Percentiles rank a stretch among this genome's conserved stretches.
Evolutionary conservation across 768 basidiomycete species (phyloP).

Genomic region (Serendipita sp.): DNA sequence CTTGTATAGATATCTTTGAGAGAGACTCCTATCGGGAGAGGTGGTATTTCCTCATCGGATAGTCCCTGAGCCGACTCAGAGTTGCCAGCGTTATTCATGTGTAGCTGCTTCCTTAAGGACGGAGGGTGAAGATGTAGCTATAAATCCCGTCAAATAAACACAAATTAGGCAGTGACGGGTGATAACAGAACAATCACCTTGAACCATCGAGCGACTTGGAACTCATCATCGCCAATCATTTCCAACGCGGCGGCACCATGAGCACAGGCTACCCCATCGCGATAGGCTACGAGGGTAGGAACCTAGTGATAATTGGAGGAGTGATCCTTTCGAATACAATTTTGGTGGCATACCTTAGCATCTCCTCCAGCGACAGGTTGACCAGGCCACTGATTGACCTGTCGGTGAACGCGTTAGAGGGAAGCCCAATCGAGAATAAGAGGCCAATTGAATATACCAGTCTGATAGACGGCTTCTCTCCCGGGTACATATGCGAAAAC

Average conservation of each 20-base stretch:
- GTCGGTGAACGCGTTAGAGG: too few relatives aligned
- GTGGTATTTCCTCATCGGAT: not conserved
- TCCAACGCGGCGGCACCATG: not conserved
- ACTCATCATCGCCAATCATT: not conserved
- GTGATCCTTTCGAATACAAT: too few relatives aligned
- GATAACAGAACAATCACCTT: not conserved
- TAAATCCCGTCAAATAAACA: too few relatives aligned
- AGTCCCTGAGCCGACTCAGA: too few relatives aligned
- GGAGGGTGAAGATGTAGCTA: too few relatives aligned
- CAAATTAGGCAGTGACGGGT: too few relatives aligned
- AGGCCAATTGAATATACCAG: not conserved
- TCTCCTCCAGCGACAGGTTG: not conserved
- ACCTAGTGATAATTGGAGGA: too few relatives aligned
- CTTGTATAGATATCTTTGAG: constrained; percentile 5
- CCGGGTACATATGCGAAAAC: not conserved
- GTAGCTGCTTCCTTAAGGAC: too few relatives aligned
- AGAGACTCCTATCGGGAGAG: not conserved
- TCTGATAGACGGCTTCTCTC: not conserved
- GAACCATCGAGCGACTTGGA: not conserved
- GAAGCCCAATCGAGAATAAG: not conserved
- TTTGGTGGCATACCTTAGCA: not conserved
- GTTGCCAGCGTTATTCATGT: not conserved
- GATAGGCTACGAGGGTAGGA: too few relatives aligned
- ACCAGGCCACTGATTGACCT: not conserved
- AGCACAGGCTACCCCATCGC: too few relatives aligned